Conservation (phyloP, 2,329 filamentous ascomycete species). For the Pyrenophora seminiperda region DNA sequence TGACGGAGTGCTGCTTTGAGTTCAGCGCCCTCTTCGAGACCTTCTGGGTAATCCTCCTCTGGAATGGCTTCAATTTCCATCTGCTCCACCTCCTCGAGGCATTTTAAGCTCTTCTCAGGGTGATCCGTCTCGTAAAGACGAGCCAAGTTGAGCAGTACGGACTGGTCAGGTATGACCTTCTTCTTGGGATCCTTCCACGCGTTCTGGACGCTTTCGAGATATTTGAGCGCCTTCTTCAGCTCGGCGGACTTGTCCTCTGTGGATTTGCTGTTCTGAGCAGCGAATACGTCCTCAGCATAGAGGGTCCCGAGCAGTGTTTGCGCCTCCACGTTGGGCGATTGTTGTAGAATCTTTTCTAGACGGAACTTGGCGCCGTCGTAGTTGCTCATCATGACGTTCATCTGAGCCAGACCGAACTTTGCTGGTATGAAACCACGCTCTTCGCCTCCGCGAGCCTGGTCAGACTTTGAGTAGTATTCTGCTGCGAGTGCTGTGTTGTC, state of each 20-base stretch:
- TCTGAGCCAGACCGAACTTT: conserved; percentile 91
- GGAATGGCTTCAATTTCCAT: conserved; percentile 81
- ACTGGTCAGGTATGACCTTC: conserved; percentile 77
- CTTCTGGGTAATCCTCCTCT: conserved; percentile 70
- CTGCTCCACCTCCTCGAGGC: conserved; percentile 88
- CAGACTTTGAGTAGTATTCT: conserved; percentile 87
- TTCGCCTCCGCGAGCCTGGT: conserved; percentile 88
- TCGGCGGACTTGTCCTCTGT: conserved; percentile 89
- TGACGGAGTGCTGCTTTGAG: conserved; percentile 70
- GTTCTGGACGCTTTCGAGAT: conserved; percentile 81
- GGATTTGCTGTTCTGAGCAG: conserved; percentile 69
- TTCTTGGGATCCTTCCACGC: conserved; percentile 95
- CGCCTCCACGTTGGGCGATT: conserved; percentile 80
- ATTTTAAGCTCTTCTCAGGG: conserved; percentile 90
- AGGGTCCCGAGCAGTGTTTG: conserved; percentile 91
- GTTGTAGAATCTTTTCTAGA: conserved; percentile 91
- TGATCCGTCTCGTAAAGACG: conserved; percentile 85
- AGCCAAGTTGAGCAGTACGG: conserved; percentile 88
- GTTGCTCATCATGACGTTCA: conserved; percentile 82
- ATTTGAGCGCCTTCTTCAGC: conserved; percentile 80
- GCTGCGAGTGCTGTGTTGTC: conserved; percentile 75
- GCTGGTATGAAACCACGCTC: conserved; percentile 91
- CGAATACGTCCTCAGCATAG: conserved; percentile 93
- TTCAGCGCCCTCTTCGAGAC: conserved; percentile 49
- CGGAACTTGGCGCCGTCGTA: conserved; percentile 90